Conservation (phyloP, 768 basidiomycete genomes). For the Mycena sanguinolenta region DNA sequence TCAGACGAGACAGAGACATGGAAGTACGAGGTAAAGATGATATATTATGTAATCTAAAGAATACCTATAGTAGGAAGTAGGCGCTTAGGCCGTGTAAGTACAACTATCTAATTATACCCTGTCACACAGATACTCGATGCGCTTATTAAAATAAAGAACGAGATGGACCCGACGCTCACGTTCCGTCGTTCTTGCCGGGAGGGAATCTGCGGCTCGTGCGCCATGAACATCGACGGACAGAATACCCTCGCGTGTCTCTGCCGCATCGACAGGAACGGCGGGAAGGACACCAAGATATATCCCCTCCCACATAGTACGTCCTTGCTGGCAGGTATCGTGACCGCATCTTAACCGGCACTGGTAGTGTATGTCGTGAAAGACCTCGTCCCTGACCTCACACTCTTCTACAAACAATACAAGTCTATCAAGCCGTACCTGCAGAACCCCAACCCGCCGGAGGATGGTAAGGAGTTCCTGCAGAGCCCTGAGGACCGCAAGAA, state of each 20-base stretch:
- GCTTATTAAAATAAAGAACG: slow-evolving; percentile 99
- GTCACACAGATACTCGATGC: slow-evolving; percentile 91
- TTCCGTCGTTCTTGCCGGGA: slow-evolving; percentile 95
- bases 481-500: slow-evolving; percentile 93
- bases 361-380: slow-evolving; percentile 99
- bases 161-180: slow-evolving; percentile 95
- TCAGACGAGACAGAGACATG: no score
- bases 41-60: no score
- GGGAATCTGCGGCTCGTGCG: slow-evolving; percentile 98
- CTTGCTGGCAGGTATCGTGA: not conserved
- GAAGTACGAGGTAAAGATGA: no score
- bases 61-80: no score
- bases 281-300: slow-evolving; percentile 91
- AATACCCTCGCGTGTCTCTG: slow-evolving; percentile 99
- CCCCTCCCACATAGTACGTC: slow-evolving; percentile 95
- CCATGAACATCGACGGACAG: slow-evolving; percentile 98
- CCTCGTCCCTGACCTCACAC: slow-evolving; percentile 91
- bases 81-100: no score
- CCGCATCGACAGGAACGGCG: slow-evolving; percentile 84
- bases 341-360: not conserved
- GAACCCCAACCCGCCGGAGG: slow-evolving; percentile 88
- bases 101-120: no score
- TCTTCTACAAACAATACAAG: slow-evolving; percentile 99
- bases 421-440: slow-evolving; percentile 97
- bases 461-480: slow-evolving; percentile 85